A percentile compares a stretch with the other conserved stretches of the same genome.
Conservation (phyloP, 768 basidiomycete genomes). For the Trametes punicea region DNA sequence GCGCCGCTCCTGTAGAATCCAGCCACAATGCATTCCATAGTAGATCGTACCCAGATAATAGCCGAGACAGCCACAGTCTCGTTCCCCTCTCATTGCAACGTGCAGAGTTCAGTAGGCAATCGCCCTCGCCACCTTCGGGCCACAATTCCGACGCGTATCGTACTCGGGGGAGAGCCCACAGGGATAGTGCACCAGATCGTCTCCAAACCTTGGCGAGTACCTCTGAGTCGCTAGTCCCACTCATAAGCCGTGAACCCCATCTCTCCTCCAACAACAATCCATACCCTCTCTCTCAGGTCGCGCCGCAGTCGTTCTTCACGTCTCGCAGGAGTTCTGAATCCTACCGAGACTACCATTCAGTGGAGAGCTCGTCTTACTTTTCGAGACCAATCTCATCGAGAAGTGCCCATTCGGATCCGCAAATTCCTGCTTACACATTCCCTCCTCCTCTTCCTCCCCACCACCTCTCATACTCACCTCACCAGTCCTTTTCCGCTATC, state of each 20-base stretch:
- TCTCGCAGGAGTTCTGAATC: constrained; percentile 15
- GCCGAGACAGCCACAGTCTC: constrained; percentile 17
- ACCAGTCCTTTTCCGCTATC: neutral
- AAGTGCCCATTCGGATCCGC: constrained; percentile 9
- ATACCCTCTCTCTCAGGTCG: neutral
- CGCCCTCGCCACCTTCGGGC: constrained; percentile 22
- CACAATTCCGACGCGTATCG: neutral
- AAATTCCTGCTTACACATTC: constrained; percentile 2
- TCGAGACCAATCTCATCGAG: constrained; percentile 11
- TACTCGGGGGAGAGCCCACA: neutral
- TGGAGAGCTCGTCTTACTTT: neutral
- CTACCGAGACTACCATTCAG: neutral
- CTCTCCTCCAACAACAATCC: constrained; percentile 1
- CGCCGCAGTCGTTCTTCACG: neutral
- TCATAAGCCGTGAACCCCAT: constrained; percentile 15
- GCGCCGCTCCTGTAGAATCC: constrained; percentile 3
- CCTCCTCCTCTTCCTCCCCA: constrained; percentile 3
- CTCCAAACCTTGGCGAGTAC: constrained; percentile 2
- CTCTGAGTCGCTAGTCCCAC: constrained; percentile 1
- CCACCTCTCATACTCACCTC: neutral
- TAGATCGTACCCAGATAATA: constrained; percentile 10
- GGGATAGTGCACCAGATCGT: neutral
- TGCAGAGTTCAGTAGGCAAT: constrained; percentile 18
- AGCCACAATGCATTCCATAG: constrained; percentile 1
- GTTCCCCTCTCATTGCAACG: constrained; percentile 24